Conservation (phyloP, 192 early-diverging fungal species). For the Phlyctochytrium arcticum region DNA sequence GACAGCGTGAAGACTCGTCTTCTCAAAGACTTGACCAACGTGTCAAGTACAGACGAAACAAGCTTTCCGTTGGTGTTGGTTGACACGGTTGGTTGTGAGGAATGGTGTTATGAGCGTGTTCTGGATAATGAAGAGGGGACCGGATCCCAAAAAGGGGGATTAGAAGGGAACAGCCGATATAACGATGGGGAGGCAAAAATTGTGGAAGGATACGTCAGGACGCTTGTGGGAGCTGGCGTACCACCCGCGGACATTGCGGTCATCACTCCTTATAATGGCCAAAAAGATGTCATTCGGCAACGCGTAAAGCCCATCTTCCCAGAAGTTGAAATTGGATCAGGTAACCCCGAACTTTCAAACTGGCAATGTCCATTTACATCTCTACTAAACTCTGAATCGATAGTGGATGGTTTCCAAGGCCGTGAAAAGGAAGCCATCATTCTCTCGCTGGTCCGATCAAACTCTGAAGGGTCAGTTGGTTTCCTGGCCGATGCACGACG, state of each 20-base stretch:
- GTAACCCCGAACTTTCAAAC: not conserved
- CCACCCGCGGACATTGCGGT: constrained; percentile 65
- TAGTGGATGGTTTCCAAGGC: constrained; percentile 87
- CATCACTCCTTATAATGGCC: constrained; percentile 72
- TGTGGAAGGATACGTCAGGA: constrained; percentile 56
- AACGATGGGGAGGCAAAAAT: constrained; percentile 76
- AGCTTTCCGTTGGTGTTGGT: constrained; percentile 60
- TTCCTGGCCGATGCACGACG: constrained; percentile 78
- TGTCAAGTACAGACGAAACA: constrained; percentile 61
- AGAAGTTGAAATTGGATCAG: constrained; percentile 69
- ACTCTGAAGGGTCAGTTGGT: constrained; percentile 71
- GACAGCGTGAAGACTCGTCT: constrained; percentile 58
- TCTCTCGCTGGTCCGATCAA: constrained; percentile 76
- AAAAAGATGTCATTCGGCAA: constrained; percentile 21
- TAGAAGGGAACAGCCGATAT: constrained; percentile 55
- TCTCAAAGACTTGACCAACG: constrained; percentile 58
- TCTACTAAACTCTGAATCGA: not conserved
- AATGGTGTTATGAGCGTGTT: constrained; percentile 29
- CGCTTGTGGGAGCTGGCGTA: constrained; percentile 63
- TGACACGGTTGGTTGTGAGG: constrained; percentile 59
- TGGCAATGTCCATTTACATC: not conserved
- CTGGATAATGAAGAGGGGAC: too few species aligned
- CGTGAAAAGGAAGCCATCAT: constrained; percentile 87
- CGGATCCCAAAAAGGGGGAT: too few species aligned
- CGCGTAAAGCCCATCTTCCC: constrained; percentile 52